Percentiles rank a stretch among this genome's conserved stretches.
Evolutionary conservation across 257 asterid species (phyloP).

Genomic region (Capsicum rhomboideum): DNA sequence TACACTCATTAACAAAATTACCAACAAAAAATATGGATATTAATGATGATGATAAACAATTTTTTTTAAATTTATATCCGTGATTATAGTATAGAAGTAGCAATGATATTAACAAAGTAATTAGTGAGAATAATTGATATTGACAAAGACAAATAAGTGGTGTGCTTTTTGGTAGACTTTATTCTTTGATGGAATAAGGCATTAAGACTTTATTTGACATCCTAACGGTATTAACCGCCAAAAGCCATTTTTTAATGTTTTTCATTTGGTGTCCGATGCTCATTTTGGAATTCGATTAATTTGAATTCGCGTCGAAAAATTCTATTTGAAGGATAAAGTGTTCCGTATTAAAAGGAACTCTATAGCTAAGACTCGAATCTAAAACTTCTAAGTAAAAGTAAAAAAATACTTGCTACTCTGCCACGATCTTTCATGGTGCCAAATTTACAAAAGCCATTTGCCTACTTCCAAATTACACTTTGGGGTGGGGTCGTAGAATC

Average conservation of each 20-base stretch:
- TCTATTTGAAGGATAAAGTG: background rate
- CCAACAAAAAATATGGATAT: background rate
- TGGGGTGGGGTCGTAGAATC: conserved; percentile 37
- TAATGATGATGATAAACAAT: background rate
- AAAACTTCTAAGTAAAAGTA: no score
- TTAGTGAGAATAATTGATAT: background rate
- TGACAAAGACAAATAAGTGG: background rate
- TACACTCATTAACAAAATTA: background rate
- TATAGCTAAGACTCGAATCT: no score
- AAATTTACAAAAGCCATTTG: conserved; percentile 4
- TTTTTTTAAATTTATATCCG: background rate
- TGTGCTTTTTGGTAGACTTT: background rate
- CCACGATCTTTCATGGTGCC: background rate
- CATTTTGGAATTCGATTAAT: background rate
- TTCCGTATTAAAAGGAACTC: no score
- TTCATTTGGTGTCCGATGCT: background rate
- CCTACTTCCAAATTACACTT: conserved; percentile 4
- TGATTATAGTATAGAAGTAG: background rate
- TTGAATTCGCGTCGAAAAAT: accelerated
- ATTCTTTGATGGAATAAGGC: background rate
- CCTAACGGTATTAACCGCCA: conserved; percentile 60
- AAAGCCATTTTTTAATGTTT: background rate
- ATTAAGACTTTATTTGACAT: background rate
- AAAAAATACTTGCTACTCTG: no score
- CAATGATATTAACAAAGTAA: background rate